Base-by-base conservation (phyloP, 257 asterid genomes). In the Ophiorrhiza pumila region DNA sequence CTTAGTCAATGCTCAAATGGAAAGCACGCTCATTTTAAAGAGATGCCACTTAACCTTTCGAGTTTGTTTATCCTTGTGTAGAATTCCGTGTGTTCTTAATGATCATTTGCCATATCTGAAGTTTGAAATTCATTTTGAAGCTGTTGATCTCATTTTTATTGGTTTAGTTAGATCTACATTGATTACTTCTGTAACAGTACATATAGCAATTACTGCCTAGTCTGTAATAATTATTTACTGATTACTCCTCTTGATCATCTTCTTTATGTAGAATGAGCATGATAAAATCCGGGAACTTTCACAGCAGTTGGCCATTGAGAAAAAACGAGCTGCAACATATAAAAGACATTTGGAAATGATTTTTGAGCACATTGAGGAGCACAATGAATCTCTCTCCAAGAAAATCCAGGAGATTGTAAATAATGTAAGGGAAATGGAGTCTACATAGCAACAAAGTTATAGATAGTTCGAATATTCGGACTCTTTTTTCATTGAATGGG, bases 331-430 rank as follows among this genome's bases (percentile, higher is more conserved):
- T 20, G 97, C 98, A 0, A 79, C 89, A 8, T 93, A 93, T 75
- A 93, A 93, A 81, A 81, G 93, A 85, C 97, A 91, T 74, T 81
- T 93, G 96, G 98, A 91, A 74, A 88, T 83, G 90, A 83, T 93
- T 41, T 87, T 93, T 65, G 96, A 91, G 81, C 97, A 88, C 83
- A 94, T 91, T 35, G 98, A 94, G 77, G 96, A 91, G 74, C 96
- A 93, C 84, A 88, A 93, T 70, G 89, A 86, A 76, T 89, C 96
- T 63, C 79, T 91, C 60, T 84, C 92, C 10, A 93, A 87, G 87
- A 93, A 91, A 91, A 87, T 89, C 66, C 88, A 89, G 71, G 83
- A 77, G 81, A 83, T 88, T 60, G 95, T 89, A 79, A 82, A 85
- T 81, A 88, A 83, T 80, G 96, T 91, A 15, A 85, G 92, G 80